Base-by-base conservation (phyloP, 2,329 filamentous ascomycete genomes). In the Chaetomium globosum region DNA sequence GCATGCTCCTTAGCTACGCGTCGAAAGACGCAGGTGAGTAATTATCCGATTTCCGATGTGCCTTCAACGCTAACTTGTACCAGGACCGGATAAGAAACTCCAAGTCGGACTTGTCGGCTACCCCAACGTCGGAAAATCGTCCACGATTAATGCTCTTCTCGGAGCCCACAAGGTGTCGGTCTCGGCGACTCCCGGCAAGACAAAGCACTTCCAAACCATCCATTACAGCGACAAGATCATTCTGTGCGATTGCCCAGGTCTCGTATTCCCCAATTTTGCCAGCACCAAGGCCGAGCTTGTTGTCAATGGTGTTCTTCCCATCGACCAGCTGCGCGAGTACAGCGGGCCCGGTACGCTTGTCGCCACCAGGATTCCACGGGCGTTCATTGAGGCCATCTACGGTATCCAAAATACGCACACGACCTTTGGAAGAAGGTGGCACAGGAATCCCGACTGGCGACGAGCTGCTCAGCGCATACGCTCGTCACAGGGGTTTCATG, bases 161-260 rank as follows among this genome's bases (percentile, higher is more conserved):
- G 96, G 96, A 59, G 89, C 95, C 63, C 99, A 98, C 82, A 99
- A 98, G 80, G 95, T 99, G 6, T 98, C 94, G 0, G 96, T 99
- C 48, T 99, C 95, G 19, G 90, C 94, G 16, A 99, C 95, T 1
- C 95, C 95, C 4, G 95, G 95, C 76, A 99, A 99, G 81, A 99
- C 95, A 16, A 99, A 99, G 81, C 95, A 99, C 74, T 99, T 99
- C 81, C 95, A 99, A 78, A 99, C 95, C 1, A 95, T 99, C 65
- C 93, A 97, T 75, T 86, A 99, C 36, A 95, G 91, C 65, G 90
- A 95, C 0, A 87, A 88, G 65, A 92, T 99, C 68, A 85, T 98
- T 55, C 86, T 99, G 7, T 98, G 95, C 78, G 95, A 99, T 87
- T 99, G 95, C 75, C 95, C 95, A 10, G 95, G 95, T 89, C 88